Evolutionary conservation across 768 basidiomycete genomes (phyloP).

Genomic region (Termitomyces sp.): DNA sequence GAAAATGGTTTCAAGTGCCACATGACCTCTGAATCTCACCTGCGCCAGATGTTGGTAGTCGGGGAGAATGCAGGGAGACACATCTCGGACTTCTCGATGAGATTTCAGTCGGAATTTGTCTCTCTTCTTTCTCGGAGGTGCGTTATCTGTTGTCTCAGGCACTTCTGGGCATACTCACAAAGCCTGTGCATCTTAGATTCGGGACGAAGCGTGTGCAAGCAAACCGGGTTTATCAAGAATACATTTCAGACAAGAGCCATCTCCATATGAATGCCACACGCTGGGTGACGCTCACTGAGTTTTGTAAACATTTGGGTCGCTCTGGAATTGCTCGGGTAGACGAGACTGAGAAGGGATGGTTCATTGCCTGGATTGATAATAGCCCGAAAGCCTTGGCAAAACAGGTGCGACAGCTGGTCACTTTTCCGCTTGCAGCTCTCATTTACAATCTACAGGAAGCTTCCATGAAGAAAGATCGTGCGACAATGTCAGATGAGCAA

Average conservation of each 20-base stretch:
- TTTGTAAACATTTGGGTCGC: constrained; percentile 84
- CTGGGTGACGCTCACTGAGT: constrained; percentile 98
- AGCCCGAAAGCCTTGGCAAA: constrained; percentile 92
- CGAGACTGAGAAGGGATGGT: constrained; percentile 99
- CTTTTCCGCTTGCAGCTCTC: background rate
- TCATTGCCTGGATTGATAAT: constrained; percentile 95
- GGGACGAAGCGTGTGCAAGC: constrained; percentile 93
- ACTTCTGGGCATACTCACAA: background rate
- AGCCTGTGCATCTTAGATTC: constrained; percentile 42
- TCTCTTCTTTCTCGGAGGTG: constrained; percentile 79
- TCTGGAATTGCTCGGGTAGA: constrained; percentile 87
- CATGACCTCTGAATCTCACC: constrained; percentile 79
- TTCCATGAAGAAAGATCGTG: constrained; percentile 85
- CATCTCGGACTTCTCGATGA: constrained; percentile 82
- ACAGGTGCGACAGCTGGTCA: constrained; percentile 45
- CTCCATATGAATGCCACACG: constrained; percentile 98
- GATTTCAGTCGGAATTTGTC: constrained; percentile 94
- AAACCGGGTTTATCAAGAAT: constrained; percentile 97
- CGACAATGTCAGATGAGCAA: constrained; percentile 90
- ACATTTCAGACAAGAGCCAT: constrained; percentile 90
- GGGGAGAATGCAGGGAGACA: constrained; percentile 92
- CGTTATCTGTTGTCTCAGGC: constrained; percentile 14
- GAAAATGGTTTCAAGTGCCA: constrained; percentile 99
- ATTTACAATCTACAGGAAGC: constrained; percentile 52
- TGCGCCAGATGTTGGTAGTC: constrained; percentile 90